phyloP scores from a whole-genome alignment of 345 rosid species.

The Citrus medica region DNA sequence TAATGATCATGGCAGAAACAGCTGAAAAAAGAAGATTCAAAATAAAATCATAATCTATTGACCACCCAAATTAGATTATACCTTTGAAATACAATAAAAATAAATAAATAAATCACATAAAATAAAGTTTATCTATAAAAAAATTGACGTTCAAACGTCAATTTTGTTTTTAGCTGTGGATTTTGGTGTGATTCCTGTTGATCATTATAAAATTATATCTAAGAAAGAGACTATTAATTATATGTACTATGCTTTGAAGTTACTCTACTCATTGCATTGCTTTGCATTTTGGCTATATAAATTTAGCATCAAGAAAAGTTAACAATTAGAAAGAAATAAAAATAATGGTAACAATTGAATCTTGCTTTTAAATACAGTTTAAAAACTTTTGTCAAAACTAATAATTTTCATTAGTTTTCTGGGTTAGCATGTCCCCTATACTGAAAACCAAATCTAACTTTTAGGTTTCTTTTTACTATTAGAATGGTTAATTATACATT shows the following conservation, averaged over 20 bases:
- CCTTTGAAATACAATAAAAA: neutral
- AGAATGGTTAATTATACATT: neutral
- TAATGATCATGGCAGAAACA: conserved; percentile 16
- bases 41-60: conserved; percentile 1
- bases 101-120: neutral
- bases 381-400: neutral
- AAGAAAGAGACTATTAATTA: conserved; percentile 6
- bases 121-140: neutral
- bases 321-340: neutral
- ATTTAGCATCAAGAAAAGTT: neutral
- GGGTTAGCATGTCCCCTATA: conserved; percentile 7
- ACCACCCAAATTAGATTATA: neutral
- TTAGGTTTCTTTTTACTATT: conserved; percentile 12
- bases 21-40: conserved; percentile 16
- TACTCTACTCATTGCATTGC: conserved; percentile 33
- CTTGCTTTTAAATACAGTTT: neutral
- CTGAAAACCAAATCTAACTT: conserved; percentile 3
- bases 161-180: conserved; percentile 35
- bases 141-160: conserved; percentile 27
- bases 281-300: neutral
- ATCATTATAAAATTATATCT: neutral
- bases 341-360: neutral
- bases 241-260: conserved; percentile 27
- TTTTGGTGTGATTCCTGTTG: neutral
- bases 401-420: neutral